A percentile compares a stretch with the other conserved stretches of the same genome.
These are phyloP conservation scores for Solanum raphanifolium DNA, from an alignment of 257 asterid genomes.

Conservation along the genomic window DNA sequence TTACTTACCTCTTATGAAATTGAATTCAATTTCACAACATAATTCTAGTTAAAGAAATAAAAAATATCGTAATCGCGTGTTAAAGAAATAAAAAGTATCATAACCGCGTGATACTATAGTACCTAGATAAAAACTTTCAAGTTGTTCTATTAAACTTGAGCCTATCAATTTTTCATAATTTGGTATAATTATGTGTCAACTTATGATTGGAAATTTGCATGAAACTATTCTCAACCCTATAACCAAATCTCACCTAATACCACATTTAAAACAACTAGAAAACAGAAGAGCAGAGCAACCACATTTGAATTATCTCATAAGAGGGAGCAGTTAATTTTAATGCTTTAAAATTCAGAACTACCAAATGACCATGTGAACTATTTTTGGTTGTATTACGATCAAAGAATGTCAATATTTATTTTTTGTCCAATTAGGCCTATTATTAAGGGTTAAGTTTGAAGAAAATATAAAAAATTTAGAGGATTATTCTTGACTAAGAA, in stretches of 20 bases:
- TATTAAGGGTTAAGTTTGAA: constrained; percentile 6
- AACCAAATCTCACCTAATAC: constrained; percentile 78
- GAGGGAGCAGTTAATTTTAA: constrained; percentile 4
- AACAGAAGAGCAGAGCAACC: constrained; percentile 34
- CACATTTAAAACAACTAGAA: constrained; percentile 30
- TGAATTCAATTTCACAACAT: background rate
- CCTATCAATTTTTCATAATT: constrained; percentile 11
- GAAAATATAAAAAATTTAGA: background rate
- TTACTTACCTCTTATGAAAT: background rate
- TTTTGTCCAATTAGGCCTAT: constrained; percentile 2
- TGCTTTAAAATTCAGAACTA: constrained; percentile 6
- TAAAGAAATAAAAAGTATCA: background rate
- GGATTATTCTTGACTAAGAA: constrained; percentile 9
- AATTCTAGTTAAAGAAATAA: background rate
- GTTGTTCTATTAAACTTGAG: constrained; percentile 3
- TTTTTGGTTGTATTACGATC: constrained; percentile 11
- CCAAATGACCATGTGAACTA: constrained; percentile 41
- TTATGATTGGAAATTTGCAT: constrained; percentile 4
- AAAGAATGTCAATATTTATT: constrained; percentile 3
- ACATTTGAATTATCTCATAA: constrained; percentile 8
- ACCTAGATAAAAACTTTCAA: constrained; percentile 4
- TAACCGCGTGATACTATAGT: background rate
- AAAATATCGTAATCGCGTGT: too few species aligned
- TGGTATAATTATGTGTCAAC: background rate
- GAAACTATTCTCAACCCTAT: constrained; percentile 13